Evolutionary conservation across 1,284 basidiomycete genomes (phyloP).

Genomic region (Chiua sp.): DNA sequence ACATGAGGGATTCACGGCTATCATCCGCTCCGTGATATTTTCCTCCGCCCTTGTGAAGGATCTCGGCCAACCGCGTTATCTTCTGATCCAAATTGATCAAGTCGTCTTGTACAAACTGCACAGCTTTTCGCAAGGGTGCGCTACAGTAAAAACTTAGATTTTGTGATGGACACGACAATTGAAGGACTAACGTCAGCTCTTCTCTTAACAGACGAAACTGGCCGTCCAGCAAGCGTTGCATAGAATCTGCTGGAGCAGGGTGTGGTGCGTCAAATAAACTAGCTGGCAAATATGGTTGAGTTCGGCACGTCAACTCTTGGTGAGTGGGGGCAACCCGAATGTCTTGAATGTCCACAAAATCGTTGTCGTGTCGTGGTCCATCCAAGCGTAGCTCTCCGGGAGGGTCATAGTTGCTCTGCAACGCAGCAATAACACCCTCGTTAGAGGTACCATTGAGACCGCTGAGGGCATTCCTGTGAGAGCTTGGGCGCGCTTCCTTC

Average conservation of each 20-base stretch:
- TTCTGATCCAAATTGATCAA: constrained; percentile 30
- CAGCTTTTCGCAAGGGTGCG: constrained; percentile 55
- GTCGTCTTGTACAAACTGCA: constrained; percentile 52
- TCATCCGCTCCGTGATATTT: constrained; percentile 47
- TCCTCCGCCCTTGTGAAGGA: constrained; percentile 51
- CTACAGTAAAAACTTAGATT: constrained; percentile 35
- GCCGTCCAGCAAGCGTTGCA: constrained; percentile 68
- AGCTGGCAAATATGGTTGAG: constrained; percentile 60
- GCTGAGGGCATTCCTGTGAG: constrained; percentile 5
- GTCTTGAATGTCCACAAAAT: constrained; percentile 55
- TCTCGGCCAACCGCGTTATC: constrained; percentile 38
- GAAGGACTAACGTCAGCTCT: constrained; percentile 61
- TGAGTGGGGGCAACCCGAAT: constrained; percentile 70
- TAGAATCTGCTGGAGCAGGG: constrained; percentile 55
- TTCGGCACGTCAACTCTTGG: constrained; percentile 54
- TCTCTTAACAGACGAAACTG: constrained; percentile 75
- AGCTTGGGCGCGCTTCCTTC: constrained; percentile 32
- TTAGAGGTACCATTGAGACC: constrained; percentile 13
- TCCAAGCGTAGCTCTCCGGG: constrained; percentile 55
- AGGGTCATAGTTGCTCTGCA: constrained; percentile 53
- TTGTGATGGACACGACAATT: background rate
- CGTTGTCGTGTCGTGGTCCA: constrained; percentile 72
- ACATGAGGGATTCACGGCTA: constrained; percentile 52
- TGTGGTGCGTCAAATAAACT: constrained; percentile 66
- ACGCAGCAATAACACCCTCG: constrained; percentile 43